A percentile compares a stretch with the other conserved stretches of the same genome.
Conservation (phyloP, 2,329 filamentous ascomycete genomes). For the Trichoderma sp. region DNA sequence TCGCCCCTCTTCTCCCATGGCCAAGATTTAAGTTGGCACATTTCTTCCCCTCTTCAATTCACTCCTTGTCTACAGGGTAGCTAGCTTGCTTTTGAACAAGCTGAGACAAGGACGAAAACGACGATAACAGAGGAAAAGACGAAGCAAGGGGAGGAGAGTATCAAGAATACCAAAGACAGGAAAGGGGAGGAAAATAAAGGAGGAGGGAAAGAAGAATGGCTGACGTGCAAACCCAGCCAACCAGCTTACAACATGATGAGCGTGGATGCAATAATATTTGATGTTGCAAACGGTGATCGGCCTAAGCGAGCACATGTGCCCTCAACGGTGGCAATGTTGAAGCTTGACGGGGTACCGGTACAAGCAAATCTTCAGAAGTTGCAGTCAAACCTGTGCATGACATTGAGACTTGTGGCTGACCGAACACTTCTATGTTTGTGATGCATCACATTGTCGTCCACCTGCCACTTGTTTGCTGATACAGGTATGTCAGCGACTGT, state of each 20-base stretch:
- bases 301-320: neutral
- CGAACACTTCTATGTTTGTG: neutral
- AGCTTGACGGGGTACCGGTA: neutral
- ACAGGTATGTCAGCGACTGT: neutral
- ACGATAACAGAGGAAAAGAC: neutral
- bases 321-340: neutral
- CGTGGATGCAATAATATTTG: neutral
- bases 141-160: neutral
- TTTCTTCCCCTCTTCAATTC: neutral
- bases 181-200: neutral
- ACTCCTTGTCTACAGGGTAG: neutral
- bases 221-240: neutral
- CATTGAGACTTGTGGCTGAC: neutral
- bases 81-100: neutral
- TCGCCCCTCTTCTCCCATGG: neutral
- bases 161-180: neutral
- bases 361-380: neutral
- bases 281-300: neutral
- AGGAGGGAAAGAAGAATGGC: neutral
- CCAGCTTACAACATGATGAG: neutral
- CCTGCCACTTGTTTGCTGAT: too few relatives aligned
- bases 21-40: neutral
- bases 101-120: neutral
- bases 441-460: constrained; percentile 8
- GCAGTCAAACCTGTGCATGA: neutral